Base-by-base conservation (phyloP, 495 filamentous ascomycete species). In the Penicillium odoratum region DNA sequence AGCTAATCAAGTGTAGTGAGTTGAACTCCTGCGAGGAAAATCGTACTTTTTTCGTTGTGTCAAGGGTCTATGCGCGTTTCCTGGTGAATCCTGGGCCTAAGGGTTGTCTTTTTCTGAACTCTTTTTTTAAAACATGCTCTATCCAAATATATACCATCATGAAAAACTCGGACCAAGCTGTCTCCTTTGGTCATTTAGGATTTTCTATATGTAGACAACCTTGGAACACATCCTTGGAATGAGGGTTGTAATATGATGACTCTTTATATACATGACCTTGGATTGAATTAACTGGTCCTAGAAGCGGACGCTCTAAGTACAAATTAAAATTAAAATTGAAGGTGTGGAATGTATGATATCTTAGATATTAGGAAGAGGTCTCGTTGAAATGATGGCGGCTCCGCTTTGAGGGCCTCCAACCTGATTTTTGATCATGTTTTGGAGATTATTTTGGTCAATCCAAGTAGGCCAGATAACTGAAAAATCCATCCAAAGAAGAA, bases 11-110 rank as follows among this genome's bases (percentile, higher is more conserved):
- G 11, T 16, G 15, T 43, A 30, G 57, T 66, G 57, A 66, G 21
- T 40, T 33, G 28, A 8, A 30, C n/a, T 42, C 21, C 21, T 29
- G 51, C 8, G 25, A n/a, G 51, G 51, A 29, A 29, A 42, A 28
- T 18, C 16, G 0, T n/a, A n/a, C 34, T 30, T 43, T 13, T 21
- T 51, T 42, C 4, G 28, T 30, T 52, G 51, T 59, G 66, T 69
- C 55, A 54, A 49, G 53, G 55, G 26, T 47, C 51, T 28, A 42
- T 34, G 56, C 48, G 55, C 26, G 57, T 63, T 58, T 56, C 45
- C 53, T 34, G 65, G 62, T 62, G 65, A 62, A 62, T 59, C 43
- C 48, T 60, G 64, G 62, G 53, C 36, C 54, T 60, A 47, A 29
- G 18, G 44, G 7, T 51, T 51, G 6, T 38, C n/a, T 53, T 5